A percentile compares a stretch with the other conserved stretches of the same genome.
Evolutionary conservation across 1,284 basidiomycete genomes (phyloP).

Genomic region (Hemileia vastatrix): DNA sequence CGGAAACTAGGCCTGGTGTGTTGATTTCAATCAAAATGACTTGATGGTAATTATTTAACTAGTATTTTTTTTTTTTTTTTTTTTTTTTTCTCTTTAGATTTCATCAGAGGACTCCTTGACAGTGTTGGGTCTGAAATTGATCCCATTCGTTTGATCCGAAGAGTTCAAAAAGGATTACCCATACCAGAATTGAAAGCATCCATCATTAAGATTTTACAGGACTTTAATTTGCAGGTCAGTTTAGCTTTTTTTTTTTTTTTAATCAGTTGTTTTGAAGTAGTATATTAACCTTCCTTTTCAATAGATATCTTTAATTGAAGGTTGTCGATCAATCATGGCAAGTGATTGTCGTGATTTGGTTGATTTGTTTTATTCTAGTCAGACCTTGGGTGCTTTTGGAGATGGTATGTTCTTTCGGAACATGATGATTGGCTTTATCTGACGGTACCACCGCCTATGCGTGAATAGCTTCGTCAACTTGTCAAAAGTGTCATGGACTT

Average conservation of each 20-base stretch:
- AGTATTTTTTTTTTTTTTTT: neutral
- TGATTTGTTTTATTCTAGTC: slow-evolving; percentile 58
- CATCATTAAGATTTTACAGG: slow-evolving; percentile 90
- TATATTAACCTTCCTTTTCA: neutral
- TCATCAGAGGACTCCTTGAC: slow-evolving; percentile 82
- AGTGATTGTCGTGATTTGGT: slow-evolving; percentile 71
- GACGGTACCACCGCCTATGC: neutral
- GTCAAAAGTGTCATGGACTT: slow-evolving; percentile 14
- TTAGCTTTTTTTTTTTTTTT: neutral
- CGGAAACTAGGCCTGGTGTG: slow-evolving; percentile 77
- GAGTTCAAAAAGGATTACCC: slow-evolving; percentile 90
- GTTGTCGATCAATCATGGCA: slow-evolving; percentile 73
- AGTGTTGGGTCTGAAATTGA: slow-evolving; percentile 95
- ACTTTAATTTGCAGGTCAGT: slow-evolving; percentile 67
- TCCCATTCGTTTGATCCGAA: slow-evolving; percentile 80
- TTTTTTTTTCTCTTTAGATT: slow-evolving; percentile 51
- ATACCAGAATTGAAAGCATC: slow-evolving; percentile 90
- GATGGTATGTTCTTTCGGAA: slow-evolving; percentile 54
- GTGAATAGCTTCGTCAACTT: slow-evolving; percentile 11
- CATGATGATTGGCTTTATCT: neutral
- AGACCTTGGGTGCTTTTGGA: slow-evolving; percentile 65
- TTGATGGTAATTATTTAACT: too few relatives aligned
- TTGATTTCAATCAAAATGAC: neutral
- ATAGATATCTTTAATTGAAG: slow-evolving; percentile 73
- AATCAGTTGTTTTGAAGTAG: neutral